Percentiles rank a stretch among this genome's conserved stretches.
These are phyloP conservation scores for Xylaria nigripes DNA, from an alignment of 495 filamentous ascomycete genomes.

Conservation along the genomic window DNA sequence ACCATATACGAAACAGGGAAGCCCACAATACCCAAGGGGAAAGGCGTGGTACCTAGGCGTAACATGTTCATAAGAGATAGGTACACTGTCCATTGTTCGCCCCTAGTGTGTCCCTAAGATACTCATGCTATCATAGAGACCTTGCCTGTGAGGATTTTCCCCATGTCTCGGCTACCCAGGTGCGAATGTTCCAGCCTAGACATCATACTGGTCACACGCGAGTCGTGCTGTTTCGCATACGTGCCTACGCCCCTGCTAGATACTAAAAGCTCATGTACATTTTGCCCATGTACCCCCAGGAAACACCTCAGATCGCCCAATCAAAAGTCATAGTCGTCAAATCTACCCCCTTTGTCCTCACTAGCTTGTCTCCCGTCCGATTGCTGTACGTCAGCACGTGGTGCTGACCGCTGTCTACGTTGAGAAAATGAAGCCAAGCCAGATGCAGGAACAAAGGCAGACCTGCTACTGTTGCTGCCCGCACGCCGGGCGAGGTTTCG, in stretches of 20 bases:
- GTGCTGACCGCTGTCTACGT: slow-evolving; percentile 10
- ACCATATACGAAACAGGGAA: slow-evolving; percentile 28
- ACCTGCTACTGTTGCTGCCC: slow-evolving; percentile 12
- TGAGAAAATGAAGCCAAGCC: slow-evolving; percentile 13
- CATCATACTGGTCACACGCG: slow-evolving; percentile 22
- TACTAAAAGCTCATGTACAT: slow-evolving; percentile 28
- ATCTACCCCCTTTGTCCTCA: slow-evolving; percentile 23
- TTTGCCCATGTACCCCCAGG: slow-evolving; percentile 22
- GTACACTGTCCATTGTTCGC: slow-evolving; percentile 15
- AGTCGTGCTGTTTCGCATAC: slow-evolving; percentile 18
- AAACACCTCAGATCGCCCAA: slow-evolving; percentile 29
- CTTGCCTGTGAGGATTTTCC: slow-evolving; percentile 5
- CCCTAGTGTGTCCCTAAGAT: slow-evolving; percentile 25
- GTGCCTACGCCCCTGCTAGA: slow-evolving; percentile 19
- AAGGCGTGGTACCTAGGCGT: slow-evolving; percentile 19
- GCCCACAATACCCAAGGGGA: slow-evolving; percentile 26
- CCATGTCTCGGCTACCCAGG: slow-evolving; percentile 14
- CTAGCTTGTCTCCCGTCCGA: slow-evolving; percentile 13
- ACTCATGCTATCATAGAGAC: slow-evolving; percentile 3
- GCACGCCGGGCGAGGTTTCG: slow-evolving; percentile 22
- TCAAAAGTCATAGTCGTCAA: slow-evolving; percentile 40
- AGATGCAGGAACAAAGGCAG: slow-evolving; percentile 26
- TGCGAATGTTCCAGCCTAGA: slow-evolving; percentile 16
- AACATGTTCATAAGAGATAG: slow-evolving; percentile 17
- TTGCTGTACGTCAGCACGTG: slow-evolving; percentile 23